A percentile compares a stretch with the other conserved stretches of the same genome.
These are phyloP conservation scores for Debaryomyces udenii DNA, from an alignment of 1,139 yeast genomes.

Conservation along the genomic window DNA sequence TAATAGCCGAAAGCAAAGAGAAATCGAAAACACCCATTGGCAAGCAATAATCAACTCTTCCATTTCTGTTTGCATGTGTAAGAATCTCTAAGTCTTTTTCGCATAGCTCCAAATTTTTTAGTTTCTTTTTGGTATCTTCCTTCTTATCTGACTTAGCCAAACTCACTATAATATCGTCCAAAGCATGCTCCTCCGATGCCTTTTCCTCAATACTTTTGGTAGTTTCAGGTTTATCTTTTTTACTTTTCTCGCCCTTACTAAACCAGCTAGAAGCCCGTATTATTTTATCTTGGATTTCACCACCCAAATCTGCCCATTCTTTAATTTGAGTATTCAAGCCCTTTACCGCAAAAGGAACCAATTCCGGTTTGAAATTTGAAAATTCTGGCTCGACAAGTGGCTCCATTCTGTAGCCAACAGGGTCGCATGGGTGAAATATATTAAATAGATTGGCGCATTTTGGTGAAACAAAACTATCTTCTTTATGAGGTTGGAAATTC, in stretches of 20 bases:
- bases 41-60: constrained; percentile 79
- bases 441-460: constrained; percentile 68
- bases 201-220: constrained; percentile 24
- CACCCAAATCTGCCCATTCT: constrained; percentile 43
- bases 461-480: constrained; percentile 38
- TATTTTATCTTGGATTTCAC: constrained; percentile 48
- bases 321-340: constrained; percentile 49
- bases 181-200: constrained; percentile 40
- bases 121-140: constrained; percentile 19
- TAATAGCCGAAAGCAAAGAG: constrained; percentile 75
- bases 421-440: constrained; percentile 86
- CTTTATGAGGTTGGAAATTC: constrained; percentile 22
- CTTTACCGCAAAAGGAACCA: constrained; percentile 58
- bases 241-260: constrained; percentile 22
- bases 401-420: constrained; percentile 84
- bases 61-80: constrained; percentile 58
- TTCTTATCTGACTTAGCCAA: constrained; percentile 28
- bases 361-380: constrained; percentile 59
- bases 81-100: constrained; percentile 37
- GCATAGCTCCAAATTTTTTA: constrained; percentile 25
- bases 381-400: constrained; percentile 67
- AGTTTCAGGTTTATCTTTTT: constrained; percentile 15
- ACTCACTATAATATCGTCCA: constrained; percentile 47
- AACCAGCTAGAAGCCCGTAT: constrained; percentile 50
- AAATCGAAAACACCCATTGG: constrained; percentile 83